Evolutionary conservation across 108 stramenopile genomes (phyloP), one percentile per base, ranked within the genome.

Genomic region (Cyclotella atomus): DNA sequence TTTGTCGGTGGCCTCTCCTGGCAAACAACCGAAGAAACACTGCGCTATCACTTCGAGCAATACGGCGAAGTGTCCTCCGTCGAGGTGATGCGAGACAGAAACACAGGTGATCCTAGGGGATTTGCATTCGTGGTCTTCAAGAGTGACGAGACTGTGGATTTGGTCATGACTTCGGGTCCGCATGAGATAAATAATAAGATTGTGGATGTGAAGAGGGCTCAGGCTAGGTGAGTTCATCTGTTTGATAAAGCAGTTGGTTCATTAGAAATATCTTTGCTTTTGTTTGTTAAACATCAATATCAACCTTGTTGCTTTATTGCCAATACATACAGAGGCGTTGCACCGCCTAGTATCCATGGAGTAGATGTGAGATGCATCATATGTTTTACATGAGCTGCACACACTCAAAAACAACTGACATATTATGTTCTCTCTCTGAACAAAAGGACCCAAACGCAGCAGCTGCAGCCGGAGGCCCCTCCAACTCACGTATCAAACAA

Each of bases 1-100:
- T 98, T 94, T 76, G 95, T 98, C 60, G 96, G 97, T 12, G 95
- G 95, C 60, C 81, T 98, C n/a, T 91, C 93, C 9, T 97, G 90
- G 91, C 92, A 95, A 75, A 96, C 91, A 9, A 93, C 89, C 46
- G 94, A 96, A 87, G 90, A 91, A 84, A 89, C 92, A 0, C 83
- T 98, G 52, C 86, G 93, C 41, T 95, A 90, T 70, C 88, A 95
- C 70, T 98, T 98, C 85, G 91, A 92, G 67, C 95, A 95, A 75
- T 95, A 89, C 65, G 95, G 95, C 23, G 64, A 82, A 23, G 87
- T 92, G 19, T 61, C 63, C 1, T 85, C 83, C 9, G 80, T 84
- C 6, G 87, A 91, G 44, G 86, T 95, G 17, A 95, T 95, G 94
- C 73, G 85, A 19, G 90, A 95, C 77, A 79, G 94, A 23, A 85